Base-by-base conservation (phyloP, 495 filamentous ascomycete genomes). In the Pseudotulostoma volvatum region DNA sequence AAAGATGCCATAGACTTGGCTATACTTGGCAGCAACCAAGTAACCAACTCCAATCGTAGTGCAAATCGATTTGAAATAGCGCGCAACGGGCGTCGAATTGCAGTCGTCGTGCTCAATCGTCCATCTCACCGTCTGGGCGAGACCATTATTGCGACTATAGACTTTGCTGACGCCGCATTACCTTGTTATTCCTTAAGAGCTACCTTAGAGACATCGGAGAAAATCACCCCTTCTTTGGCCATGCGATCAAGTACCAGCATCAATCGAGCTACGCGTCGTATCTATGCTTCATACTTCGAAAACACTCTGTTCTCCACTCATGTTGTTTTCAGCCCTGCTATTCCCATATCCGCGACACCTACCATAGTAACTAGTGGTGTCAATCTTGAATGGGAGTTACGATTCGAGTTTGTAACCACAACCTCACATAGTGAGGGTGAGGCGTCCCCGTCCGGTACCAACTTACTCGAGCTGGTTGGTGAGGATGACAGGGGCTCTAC, bases 51-150 rank as follows among this genome's bases (percentile, higher is more conserved):
- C 7, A 71, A 74, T 5, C 76, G 77, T 41, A 80, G 77, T 48
- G 68, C 79, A 18, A 94, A 87, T 54, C 75, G 84, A 20, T 97
- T 96, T 57, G 85, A 93, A 50, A 96, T 97, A 49, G 81, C 88
- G 3, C 81, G 92, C 5, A 82, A 84, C 51, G 84, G 86, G 20
- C 67, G 71, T 36, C 79, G 79, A 17, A 85, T 97, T 20, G 90
- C 81, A 5, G 81, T 85, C 2, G 71, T 96, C 33, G 84, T 82
- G 46, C 72, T 97, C 18, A 78, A 85, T 15, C 76, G 92, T n/a
- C 82, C 92, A 0, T 77, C 88, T 0, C 93, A 93, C 61, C 74
- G 86, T 31, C 69, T 96, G 7, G 90, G 90, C 20, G 90, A 97
- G 54, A 76, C 77, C 0, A 72, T 97, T 17, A 79, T 74, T 18